These are phyloP conservation scores for Globisporangium splendens DNA, from an alignment of 352 stramenopile species.

Conservation along the genomic window DNA sequence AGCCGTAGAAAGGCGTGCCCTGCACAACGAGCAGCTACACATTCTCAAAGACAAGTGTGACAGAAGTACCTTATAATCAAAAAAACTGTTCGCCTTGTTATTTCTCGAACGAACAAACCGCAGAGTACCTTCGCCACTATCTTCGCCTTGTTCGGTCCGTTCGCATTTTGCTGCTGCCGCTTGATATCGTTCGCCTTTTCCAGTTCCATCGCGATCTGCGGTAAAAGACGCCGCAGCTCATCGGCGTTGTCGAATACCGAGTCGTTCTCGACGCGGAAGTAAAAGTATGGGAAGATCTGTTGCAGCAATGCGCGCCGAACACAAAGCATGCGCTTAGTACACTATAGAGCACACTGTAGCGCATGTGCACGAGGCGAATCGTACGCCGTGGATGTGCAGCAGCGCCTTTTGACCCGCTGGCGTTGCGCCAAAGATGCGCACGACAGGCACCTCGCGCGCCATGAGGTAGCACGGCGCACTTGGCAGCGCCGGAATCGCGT, in stretches of 20 bases:
- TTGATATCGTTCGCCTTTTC: conserved; percentile 49
- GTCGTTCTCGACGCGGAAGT: conserved; percentile 74
- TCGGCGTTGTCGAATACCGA: conserved; percentile 62
- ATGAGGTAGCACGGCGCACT: conserved; percentile 63
- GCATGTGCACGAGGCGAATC: background rate
- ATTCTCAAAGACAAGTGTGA: background rate
- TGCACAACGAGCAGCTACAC: conserved; percentile 82
- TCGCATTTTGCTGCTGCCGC: conserved; percentile 32
- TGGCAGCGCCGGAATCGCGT: conserved; percentile 41
- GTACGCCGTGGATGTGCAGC: conserved; percentile 86
- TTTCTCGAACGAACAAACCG: no score
- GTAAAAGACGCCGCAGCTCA: conserved; percentile 51
- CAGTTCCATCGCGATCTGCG: conserved; percentile 69
- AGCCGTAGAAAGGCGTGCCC: conserved; percentile 88
- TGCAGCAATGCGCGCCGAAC: no score
- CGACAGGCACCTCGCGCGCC: conserved; percentile 73
- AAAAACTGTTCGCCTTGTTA: no score
- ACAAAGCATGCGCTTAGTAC: background rate
- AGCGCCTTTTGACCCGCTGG: conserved; percentile 88
- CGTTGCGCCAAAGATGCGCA: conserved; percentile 89
- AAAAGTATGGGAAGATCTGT: conserved; percentile 88
- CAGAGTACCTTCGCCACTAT: conserved; percentile 63
- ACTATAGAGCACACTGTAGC: background rate
- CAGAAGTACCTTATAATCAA: no score
- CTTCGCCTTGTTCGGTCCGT: conserved; percentile 19